Percentiles rank a stretch among this genome's conserved stretches.
Conservation (phyloP, 352 stramenopile species). For the Phytophthora sansomeana region DNA sequence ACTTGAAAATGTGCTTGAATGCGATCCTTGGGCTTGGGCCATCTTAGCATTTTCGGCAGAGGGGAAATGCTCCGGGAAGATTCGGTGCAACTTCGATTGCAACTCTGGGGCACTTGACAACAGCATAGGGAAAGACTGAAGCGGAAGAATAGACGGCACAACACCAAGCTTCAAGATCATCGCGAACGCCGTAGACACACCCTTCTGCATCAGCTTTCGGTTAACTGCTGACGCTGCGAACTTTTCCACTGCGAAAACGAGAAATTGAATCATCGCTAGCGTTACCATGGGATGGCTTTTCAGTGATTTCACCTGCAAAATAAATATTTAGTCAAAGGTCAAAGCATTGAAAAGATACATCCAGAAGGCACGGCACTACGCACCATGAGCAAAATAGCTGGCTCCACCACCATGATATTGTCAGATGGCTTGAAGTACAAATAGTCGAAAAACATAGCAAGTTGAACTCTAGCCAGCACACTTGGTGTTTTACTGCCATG, state of each 20-base stretch:
- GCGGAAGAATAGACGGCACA: slow-evolving; percentile 65
- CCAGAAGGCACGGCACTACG: background rate
- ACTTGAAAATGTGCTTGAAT: slow-evolving; percentile 43
- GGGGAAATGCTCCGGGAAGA: slow-evolving; percentile 86
- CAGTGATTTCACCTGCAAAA: slow-evolving; percentile 77
- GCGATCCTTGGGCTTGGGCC: slow-evolving; percentile 17
- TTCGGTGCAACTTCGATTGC: slow-evolving; percentile 76
- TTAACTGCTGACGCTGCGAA: slow-evolving; percentile 81
- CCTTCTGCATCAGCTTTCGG: slow-evolving; percentile 83
- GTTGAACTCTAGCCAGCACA: slow-evolving; percentile 75
- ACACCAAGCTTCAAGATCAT: slow-evolving; percentile 81
- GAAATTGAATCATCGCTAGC: slow-evolving; percentile 86
- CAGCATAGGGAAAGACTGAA: slow-evolving; percentile 84
- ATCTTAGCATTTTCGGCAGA: slow-evolving; percentile 59
- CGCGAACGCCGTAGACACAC: slow-evolving; percentile 79
- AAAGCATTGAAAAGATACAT: background rate
- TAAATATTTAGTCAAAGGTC: background rate
- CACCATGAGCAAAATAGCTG: slow-evolving; percentile 86
- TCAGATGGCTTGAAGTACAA: slow-evolving; percentile 84
- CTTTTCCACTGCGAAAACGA: slow-evolving; percentile 88
- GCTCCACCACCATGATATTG: slow-evolving; percentile 88
- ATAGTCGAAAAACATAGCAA: slow-evolving; percentile 91
- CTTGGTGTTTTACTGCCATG: slow-evolving; percentile 75
- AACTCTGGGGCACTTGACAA: slow-evolving; percentile 72
- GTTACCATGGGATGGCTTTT: slow-evolving; percentile 88